Conservation (phyloP, 306 rosid species). For the Spatholobus suberectus region DNA sequence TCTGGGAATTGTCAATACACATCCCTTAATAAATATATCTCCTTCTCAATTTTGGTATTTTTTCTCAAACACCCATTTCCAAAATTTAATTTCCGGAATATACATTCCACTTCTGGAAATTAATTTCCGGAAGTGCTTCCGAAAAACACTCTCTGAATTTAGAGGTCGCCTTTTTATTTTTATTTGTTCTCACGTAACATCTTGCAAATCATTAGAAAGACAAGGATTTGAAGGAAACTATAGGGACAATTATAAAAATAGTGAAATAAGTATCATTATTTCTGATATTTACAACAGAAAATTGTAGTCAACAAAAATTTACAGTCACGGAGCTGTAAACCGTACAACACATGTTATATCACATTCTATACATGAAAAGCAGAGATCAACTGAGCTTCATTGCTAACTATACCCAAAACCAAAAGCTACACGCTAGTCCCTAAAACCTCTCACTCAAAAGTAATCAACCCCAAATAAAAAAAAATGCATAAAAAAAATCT, state of each 20-base stretch:
- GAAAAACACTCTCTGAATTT: too few species aligned
- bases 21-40: too few species aligned
- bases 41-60: too few species aligned
- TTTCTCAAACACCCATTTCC: too few species aligned
- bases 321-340: too few species aligned
- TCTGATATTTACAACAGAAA: conserved; percentile 45
- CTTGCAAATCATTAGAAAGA: conserved; percentile 7
- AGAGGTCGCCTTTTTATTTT: neutral
- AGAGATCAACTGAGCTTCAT: conserved; percentile 92
- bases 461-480: conserved; percentile 24
- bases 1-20: too few species aligned
- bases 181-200: neutral
- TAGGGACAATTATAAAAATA: conserved; percentile 7
- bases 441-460: conserved; percentile 54
- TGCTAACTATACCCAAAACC: conserved; percentile 57
- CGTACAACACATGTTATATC: conserved; percentile 39
- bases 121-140: too few species aligned
- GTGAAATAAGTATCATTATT: conserved; percentile 9
- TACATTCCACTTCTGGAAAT: too few species aligned
- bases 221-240: conserved; percentile 11
- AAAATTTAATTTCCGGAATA: too few species aligned
- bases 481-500: neutral
- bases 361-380: conserved; percentile 54
- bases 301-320: conserved; percentile 46
- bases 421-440: conserved; percentile 86